These are phyloP conservation scores for Dendrobium catenatum DNA, from an alignment of 106 monocot species.

Conservation along the genomic window DNA sequence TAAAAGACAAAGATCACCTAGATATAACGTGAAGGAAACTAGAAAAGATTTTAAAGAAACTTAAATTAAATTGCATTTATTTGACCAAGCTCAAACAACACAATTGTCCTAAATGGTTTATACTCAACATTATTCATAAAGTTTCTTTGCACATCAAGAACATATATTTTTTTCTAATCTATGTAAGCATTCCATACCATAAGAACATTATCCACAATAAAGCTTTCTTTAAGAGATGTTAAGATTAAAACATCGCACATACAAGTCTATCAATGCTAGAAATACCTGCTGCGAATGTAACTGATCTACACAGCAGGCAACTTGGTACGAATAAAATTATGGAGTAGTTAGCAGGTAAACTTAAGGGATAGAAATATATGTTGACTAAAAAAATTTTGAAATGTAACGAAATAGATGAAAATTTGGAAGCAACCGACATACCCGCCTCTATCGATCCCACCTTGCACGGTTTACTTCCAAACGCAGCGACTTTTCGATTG, in stretches of 20 bases:
- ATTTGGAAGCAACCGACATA: too few species aligned
- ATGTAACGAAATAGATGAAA: too few species aligned
- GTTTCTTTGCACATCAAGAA: neutral
- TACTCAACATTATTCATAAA: neutral
- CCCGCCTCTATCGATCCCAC: too few species aligned
- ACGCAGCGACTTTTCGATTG: too few species aligned
- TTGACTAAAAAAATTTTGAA: too few species aligned
- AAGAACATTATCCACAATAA: neutral
- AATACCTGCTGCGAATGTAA: neutral
- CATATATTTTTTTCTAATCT: neutral
- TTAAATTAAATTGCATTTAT: neutral
- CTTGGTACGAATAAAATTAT: neutral
- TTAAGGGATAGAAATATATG: neutral
- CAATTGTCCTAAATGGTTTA: neutral
- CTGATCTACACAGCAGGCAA: neutral
- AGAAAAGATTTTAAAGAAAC: neutral
- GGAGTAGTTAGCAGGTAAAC: neutral
- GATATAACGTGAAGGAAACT: neutral
- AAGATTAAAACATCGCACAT: neutral
- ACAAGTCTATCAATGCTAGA: neutral
- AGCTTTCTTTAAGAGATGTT: neutral
- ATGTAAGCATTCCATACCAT: neutral
- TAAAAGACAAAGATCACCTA: conserved; percentile 4
- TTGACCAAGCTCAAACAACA: neutral
- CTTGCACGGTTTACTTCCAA: too few species aligned